A percentile compares a stretch with the other conserved stretches of the same genome.
Conservation (phyloP, 441 rosid genomes). For the Populus tomentosa region DNA sequence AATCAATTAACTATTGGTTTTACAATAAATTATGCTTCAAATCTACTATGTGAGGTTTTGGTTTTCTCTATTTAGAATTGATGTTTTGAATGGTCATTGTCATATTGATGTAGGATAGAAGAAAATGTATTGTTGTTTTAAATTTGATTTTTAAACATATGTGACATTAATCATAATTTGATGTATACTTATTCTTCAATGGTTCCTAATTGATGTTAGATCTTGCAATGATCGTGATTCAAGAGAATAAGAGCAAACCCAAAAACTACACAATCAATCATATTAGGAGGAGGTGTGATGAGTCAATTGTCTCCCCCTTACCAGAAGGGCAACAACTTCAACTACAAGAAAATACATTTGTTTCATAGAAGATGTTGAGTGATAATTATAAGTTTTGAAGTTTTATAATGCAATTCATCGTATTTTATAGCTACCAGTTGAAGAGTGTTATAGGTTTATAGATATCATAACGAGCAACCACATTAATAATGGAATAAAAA, state of each 20-base stretch:
- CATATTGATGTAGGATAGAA: no score
- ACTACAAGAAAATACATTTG: slow-evolving; percentile 45
- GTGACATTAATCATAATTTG: neutral
- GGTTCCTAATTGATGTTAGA: slow-evolving; percentile 30
- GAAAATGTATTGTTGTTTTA: neutral
- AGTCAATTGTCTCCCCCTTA: slow-evolving; percentile 80
- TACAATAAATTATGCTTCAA: no score
- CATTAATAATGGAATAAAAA: slow-evolving; percentile 87
- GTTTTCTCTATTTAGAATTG: no score
- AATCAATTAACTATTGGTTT: no score
- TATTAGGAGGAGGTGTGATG: slow-evolving; percentile 90
- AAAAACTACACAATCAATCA: slow-evolving; percentile 70
- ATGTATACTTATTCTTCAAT: neutral
- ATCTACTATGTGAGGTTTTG: no score
- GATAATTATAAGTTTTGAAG: neutral
- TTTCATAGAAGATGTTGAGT: neutral
- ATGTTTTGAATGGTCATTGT: no score
- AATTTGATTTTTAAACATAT: neutral
- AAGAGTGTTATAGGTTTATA: slow-evolving; percentile 84
- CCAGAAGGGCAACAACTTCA: slow-evolving; percentile 75
- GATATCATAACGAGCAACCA: slow-evolving; percentile 96
- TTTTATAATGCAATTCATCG: slow-evolving; percentile 3
- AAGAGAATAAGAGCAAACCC: slow-evolving; percentile 68
- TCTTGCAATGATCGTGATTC: slow-evolving; percentile 36
- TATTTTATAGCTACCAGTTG: slow-evolving; percentile 67